Evolutionary conservation across 2,329 filamentous ascomycete genomes (phyloP).

Genomic region (Stagonosporopsis cucurbitacearum): DNA sequence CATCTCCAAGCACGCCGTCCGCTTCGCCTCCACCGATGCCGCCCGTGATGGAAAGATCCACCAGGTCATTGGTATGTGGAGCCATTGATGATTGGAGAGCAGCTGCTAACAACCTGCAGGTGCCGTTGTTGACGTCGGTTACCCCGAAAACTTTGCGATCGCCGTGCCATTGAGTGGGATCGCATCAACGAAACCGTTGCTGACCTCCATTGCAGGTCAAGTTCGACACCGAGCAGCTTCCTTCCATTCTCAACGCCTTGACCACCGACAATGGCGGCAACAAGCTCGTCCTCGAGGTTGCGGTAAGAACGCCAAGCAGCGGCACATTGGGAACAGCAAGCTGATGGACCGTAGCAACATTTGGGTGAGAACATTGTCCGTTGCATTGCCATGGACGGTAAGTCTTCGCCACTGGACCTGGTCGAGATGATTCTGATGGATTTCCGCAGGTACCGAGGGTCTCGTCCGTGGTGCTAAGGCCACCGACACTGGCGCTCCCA

Average conservation of each 20-base stretch:
- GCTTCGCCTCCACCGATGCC: constrained; percentile 67
- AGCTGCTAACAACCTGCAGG: not conserved
- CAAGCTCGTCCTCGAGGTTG: constrained; percentile 95
- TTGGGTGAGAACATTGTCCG: constrained; percentile 98
- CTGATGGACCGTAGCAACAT: constrained; percentile 77
- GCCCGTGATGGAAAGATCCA: constrained; percentile 68
- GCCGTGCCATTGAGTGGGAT: constrained; percentile 35
- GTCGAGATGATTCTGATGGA: constrained; percentile 28
- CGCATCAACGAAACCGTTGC: constrained; percentile 34
- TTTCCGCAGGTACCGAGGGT: constrained; percentile 88
- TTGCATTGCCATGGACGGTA: constrained; percentile 99
- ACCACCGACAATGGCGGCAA: constrained; percentile 88
- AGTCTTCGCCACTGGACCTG: constrained; percentile 40
- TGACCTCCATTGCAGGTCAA: constrained; percentile 72
- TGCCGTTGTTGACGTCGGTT: constrained; percentile 90
- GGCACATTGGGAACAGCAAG: constrained; percentile 27
- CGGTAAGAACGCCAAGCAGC: constrained; percentile 68
- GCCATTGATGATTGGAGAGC: not conserved
- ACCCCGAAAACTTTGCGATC: constrained; percentile 52
- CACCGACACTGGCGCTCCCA: constrained; percentile 89
- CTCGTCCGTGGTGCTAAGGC: constrained; percentile 90
- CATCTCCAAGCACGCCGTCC: constrained; percentile 63
- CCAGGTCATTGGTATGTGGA: constrained; percentile 74
- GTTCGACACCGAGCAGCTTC: constrained; percentile 93
- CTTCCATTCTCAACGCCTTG: constrained; percentile 96